Conservation (phyloP, 495 filamentous ascomycete species). For the Aspergillus kassunensis region DNA sequence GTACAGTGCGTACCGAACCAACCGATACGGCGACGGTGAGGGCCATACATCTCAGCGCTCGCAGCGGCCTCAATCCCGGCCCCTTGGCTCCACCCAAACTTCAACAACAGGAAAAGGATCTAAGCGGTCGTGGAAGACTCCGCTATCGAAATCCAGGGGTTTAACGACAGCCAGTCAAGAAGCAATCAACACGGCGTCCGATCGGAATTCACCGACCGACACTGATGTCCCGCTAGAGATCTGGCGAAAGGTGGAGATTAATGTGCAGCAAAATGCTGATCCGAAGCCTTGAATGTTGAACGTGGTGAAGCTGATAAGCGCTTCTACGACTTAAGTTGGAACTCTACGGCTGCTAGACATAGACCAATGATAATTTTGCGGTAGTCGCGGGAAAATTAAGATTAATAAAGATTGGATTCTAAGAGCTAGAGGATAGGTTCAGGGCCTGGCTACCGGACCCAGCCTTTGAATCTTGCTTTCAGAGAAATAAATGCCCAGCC, state of each 20-base stretch:
- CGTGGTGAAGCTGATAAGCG: too few relatives aligned
- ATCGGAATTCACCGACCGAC: background rate
- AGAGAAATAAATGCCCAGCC: too few relatives aligned
- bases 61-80: background rate
- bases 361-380: too few relatives aligned
- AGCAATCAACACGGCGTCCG: background rate
- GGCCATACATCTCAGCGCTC: background rate
- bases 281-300: too few relatives aligned
- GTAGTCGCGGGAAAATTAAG: too few relatives aligned
- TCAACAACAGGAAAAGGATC: background rate
- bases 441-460: too few relatives aligned
- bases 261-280: background rate
- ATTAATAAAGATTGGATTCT: too few relatives aligned
- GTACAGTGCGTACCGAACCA: constrained; percentile 22
- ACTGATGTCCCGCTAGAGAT: constrained; percentile 2
- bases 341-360: too few relatives aligned
- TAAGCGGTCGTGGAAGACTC: background rate
- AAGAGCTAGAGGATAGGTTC: too few relatives aligned
- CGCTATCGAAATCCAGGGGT: background rate
- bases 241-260: constrained; percentile 9
- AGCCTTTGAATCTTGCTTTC: too few relatives aligned
- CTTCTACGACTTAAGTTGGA: too few relatives aligned
- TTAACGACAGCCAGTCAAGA: background rate
- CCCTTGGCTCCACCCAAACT: background rate
- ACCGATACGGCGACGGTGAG: background rate